Base-by-base conservation (phyloP, 805 yeast species). In the Hanseniaspora clermontiae region DNA sequence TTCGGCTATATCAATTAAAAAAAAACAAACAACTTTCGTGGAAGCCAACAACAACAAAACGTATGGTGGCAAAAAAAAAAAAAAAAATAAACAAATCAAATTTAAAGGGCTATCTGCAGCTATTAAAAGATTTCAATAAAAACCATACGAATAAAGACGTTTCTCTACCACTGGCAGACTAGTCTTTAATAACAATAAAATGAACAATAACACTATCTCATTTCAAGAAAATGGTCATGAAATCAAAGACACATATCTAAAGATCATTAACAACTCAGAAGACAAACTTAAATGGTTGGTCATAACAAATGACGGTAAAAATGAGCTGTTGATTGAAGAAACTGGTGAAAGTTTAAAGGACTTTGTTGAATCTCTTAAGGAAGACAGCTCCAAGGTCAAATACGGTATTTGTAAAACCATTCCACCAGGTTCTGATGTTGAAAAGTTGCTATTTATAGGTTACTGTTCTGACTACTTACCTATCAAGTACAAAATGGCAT, bases 391-490 rank as follows among this genome's bases (percentile, higher is more conserved):
- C 3, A 80, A 81, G 58, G 87, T 90, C 59, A 95, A 90, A 72
- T 93, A 83, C 64, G 98, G 97, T 43, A 76, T 93, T 58, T 85
- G 87, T 43, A 80, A 95, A 55, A 87, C 91, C 49, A 80, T 82
- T 57, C 95, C 91, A 57, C 91, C 91, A 57, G 95, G 93, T n/a
- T 84, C 95, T 4, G 93, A 86, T 62, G 90, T 93, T 38, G 78
- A 80, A 65, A 93, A 93, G 73, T 75, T 87, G 61, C 78, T 91
- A 36, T 74, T 93, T 49, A 75, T 93, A 40, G 97, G 97, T 52
- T 91, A 96, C 96, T 87, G 95, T 72, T 98, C 98, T 7, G 97
- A 93, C 69, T 87, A 91, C 57, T 90, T 95, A 24, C 95, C 97
- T 60, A 76, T 74, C 65, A 84, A 82, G 66, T 75, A 83, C 31